Base-by-base conservation (phyloP, 2,329 filamentous ascomycete genomes). In the Rhytidhysteron rufulum region DNA sequence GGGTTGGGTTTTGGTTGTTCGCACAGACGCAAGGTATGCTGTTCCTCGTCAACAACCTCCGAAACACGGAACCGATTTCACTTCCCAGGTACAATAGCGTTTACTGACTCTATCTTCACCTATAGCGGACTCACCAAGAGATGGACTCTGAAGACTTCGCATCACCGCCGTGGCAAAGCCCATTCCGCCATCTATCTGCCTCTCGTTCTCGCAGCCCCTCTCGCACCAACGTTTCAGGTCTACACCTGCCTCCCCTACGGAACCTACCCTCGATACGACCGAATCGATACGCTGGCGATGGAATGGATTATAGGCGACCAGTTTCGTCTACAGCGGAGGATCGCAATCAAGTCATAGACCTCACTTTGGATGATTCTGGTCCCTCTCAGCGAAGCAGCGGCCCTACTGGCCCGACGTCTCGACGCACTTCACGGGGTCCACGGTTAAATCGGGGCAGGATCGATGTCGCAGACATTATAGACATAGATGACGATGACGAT, bases 251-350 rank as follows among this genome's bases (percentile, higher is more conserved):
- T 9, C 46, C 36, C 3, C 13, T 43, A 7, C 40, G 34, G 18
- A 45, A 58, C 46, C 49, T n/a, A n/a, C n/a, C n/a, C n/a, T n/a
- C n/a, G n/a, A n/a, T n/a, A n/a, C n/a, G n/a, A n/a, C n/a, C n/a
- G n/a, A n/a, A 48, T 43, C 63, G 69, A 45, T 74, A 61, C 47
- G 56, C 66, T 11, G 72, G 77, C n/a, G 74, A 79, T 62, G 77
- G 77, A 4, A 63, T 71, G 32, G 78, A 81, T 47, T 75, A 68
- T 45, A 66, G 78, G 43, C 66, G 75, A 44, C 78, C 78, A 2
- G 59, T 68, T 13, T 66, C 69, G 62, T 44, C 49, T 11, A 43
- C 42, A n/a, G 30, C 25, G 21, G 40, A 39, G 18, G 43, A 31
- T 15, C 22, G 39, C 22, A 11, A 40, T 11, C 27, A 34, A 13